Conservation (phyloP, 176 grass and related monocot genomes). For the Ananas comosus region DNA sequence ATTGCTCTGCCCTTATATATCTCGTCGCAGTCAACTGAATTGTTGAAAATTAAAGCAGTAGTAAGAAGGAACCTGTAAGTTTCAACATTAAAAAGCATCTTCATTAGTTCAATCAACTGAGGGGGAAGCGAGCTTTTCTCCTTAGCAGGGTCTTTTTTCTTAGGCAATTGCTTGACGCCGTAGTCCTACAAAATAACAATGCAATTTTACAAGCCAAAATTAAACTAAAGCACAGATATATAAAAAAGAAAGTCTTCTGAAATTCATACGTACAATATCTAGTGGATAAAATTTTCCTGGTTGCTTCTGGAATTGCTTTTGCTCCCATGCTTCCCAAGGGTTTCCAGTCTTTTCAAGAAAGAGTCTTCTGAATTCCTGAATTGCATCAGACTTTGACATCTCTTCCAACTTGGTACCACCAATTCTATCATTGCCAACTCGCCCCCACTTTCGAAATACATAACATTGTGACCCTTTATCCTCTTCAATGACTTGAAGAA, state of each 20-base stretch:
- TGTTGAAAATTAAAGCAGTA: slow-evolving; percentile 6
- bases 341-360: slow-evolving; percentile 98
- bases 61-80: slow-evolving; percentile 60
- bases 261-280: slow-evolving; percentile 53
- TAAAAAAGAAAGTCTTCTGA: not conserved
- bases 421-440: slow-evolving; percentile 84
- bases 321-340: slow-evolving; percentile 82
- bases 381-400: slow-evolving; percentile 76
- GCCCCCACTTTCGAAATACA: slow-evolving; percentile 92
- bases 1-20: not conserved
- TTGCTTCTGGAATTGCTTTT: slow-evolving; percentile 72
- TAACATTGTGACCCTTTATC: slow-evolving; percentile 74
- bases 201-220: not conserved
- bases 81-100: slow-evolving; percentile 91
- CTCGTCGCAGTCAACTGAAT: not conserved
- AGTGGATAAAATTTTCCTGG: slow-evolving; percentile 80
- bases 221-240: not conserved
- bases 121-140: slow-evolving; percentile 78
- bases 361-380: slow-evolving; percentile 81
- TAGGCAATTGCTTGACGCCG: slow-evolving; percentile 59
- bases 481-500: slow-evolving; percentile 92
- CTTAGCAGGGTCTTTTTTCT: slow-evolving; percentile 41
- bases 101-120: slow-evolving; percentile 74
- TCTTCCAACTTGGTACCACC: slow-evolving; percentile 72
- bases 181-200: slow-evolving; percentile 63